A percentile compares a stretch with the other conserved stretches of the same genome.
phyloP scores from a whole-genome alignment of 176 grass and related monocot genomes.

The Chloris gayana region DNA sequence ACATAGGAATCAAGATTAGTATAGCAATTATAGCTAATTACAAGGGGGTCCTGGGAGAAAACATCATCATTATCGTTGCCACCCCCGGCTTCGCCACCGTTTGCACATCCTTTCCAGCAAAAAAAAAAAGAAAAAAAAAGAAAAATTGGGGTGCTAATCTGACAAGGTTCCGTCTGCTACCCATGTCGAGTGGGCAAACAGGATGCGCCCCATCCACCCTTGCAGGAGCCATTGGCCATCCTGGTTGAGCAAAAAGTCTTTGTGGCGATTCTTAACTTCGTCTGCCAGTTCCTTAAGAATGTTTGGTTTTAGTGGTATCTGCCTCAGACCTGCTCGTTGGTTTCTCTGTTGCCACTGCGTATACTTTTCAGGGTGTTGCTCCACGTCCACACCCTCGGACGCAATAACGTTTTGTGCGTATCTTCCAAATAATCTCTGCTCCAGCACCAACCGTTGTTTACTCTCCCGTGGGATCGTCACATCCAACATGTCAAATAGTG shows the following conservation, averaged over 20 bases:
- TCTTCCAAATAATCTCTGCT: slow-evolving; percentile 7
- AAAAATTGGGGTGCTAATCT: background rate
- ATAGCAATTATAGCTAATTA: no score
- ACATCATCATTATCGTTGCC: no score
- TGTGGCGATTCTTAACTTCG: slow-evolving; percentile 41
- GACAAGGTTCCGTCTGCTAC: background rate
- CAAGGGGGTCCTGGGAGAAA: no score
- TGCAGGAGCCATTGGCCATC: slow-evolving; percentile 43
- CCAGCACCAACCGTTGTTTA: slow-evolving; percentile 32
- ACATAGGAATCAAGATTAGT: no score
- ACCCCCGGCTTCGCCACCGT: no score
- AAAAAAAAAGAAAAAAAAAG: no score
- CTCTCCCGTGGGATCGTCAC: slow-evolving; percentile 38
- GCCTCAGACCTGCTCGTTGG: slow-evolving; percentile 27
- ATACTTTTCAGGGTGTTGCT: slow-evolving; percentile 47
- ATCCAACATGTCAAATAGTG: slow-evolving; percentile 40
- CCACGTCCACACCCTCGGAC: slow-evolving; percentile 42
- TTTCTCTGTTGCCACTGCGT: slow-evolving; percentile 37
- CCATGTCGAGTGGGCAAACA: slow-evolving; percentile 46
- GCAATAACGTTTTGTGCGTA: slow-evolving; percentile 38
- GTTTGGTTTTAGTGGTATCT: slow-evolving; percentile 11
- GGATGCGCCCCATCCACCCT: slow-evolving; percentile 47
- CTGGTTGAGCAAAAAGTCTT: slow-evolving; percentile 39
- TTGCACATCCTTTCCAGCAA: no score
- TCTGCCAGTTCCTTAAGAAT: slow-evolving; percentile 12